Evolutionary conservation across 352 stramenopile genomes (phyloP).

Genomic region (Phytophthora capsici): DNA sequence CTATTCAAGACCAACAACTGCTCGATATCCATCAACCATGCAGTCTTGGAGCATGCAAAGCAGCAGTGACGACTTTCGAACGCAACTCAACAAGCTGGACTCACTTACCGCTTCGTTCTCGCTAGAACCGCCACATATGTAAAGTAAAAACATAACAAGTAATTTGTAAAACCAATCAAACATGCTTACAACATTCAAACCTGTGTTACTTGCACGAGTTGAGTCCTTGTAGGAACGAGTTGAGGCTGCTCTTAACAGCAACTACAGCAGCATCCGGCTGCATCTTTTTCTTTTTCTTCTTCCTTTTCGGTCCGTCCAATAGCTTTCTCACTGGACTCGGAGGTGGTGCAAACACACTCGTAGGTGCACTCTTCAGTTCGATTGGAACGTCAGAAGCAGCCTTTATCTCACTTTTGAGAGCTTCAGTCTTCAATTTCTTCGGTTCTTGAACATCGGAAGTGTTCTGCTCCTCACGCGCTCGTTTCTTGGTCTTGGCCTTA

Average conservation of each 20-base stretch:
- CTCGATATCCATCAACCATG: constrained; percentile 53
- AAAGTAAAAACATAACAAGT: constrained; percentile 10
- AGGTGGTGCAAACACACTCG: constrained; percentile 53
- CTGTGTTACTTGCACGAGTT: constrained; percentile 40
- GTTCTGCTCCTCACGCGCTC: constrained; percentile 13
- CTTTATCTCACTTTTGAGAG: not conserved
- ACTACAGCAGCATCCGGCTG: constrained; percentile 39
- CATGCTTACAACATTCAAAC: constrained; percentile 6
- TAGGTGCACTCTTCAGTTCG: constrained; percentile 17
- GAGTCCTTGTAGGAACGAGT: constrained; percentile 67
- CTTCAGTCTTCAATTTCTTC: constrained; percentile 42
- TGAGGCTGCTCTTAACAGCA: constrained; percentile 73
- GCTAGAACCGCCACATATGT: constrained; percentile 28
- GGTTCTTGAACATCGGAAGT: not conserved
- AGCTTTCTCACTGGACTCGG: constrained; percentile 71
- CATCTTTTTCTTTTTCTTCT: constrained; percentile 64
- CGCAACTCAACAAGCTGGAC: constrained; percentile 35
- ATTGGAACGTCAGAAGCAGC: not conserved
- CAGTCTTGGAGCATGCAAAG: constrained; percentile 44
- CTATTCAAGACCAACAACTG: constrained; percentile 30
- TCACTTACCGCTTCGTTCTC: constrained; percentile 35
- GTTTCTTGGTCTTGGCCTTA: constrained; percentile 64
- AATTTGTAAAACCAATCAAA: not conserved
- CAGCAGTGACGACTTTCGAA: constrained; percentile 35
- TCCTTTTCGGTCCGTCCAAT: constrained; percentile 68